phyloP scores from a whole-genome alignment of 208 protist genomes.

The Phytomonas sp. region DNA sequence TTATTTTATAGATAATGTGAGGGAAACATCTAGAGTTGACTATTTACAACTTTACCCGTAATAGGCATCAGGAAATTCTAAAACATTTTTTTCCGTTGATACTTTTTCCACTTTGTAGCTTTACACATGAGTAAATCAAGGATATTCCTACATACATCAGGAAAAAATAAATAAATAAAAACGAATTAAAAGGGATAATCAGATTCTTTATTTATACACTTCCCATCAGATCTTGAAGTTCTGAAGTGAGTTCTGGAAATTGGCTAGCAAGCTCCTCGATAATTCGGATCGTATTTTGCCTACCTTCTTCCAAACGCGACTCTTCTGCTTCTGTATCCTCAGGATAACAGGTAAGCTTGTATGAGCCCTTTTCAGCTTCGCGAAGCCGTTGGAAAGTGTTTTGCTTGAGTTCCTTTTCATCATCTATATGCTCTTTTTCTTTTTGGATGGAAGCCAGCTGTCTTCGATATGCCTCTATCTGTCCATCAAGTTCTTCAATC shows the following conservation, averaged over 20 bases:
- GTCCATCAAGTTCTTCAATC: slow-evolving; percentile 50
- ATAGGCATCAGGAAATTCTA: not conserved
- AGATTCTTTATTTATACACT: slow-evolving; percentile 27
- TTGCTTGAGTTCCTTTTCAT: slow-evolving; percentile 75
- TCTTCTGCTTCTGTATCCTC: slow-evolving; percentile 44
- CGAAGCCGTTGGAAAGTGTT: slow-evolving; percentile 72
- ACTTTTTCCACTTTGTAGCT: not conserved
- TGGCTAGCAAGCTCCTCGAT: slow-evolving; percentile 62
- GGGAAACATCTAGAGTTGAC: not conserved
- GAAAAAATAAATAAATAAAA: slow-evolving; percentile 1
- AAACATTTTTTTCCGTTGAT: not conserved
- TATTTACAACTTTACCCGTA: not conserved
- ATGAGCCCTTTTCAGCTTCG: slow-evolving; percentile 75
- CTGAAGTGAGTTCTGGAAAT: slow-evolving; percentile 64
- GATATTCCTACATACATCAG: not conserved
- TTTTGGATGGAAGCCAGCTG: slow-evolving; percentile 44
- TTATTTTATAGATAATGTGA: not conserved
- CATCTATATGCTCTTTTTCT: slow-evolving; percentile 59
- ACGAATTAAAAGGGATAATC: not conserved
- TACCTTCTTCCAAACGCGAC: slow-evolving; percentile 51
- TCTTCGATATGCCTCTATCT: slow-evolving; percentile 60
- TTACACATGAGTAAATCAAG: not conserved
- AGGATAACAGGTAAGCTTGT: slow-evolving; percentile 65
- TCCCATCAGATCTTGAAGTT: slow-evolving; percentile 54
- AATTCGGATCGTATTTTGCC: slow-evolving; percentile 44